Evolutionary conservation across 805 yeast genomes (phyloP).

Genomic region (Zygoascus biomembranicola): DNA sequence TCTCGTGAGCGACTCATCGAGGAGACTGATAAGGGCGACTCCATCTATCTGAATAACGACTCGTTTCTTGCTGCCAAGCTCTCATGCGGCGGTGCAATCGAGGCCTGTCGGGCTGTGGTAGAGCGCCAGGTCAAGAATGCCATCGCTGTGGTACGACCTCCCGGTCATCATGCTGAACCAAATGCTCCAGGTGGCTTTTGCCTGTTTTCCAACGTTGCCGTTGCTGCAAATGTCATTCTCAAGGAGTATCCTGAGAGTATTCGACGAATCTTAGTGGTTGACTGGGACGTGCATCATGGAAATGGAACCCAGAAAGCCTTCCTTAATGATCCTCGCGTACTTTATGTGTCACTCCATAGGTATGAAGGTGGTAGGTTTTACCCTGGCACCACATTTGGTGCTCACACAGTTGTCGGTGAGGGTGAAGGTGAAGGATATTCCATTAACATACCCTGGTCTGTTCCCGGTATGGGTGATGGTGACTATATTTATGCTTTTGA

Average conservation of each 20-base stretch:
- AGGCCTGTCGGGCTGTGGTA: slow-evolving; percentile 90
- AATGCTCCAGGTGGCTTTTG: slow-evolving; percentile 96
- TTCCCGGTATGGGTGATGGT: slow-evolving; percentile 87
- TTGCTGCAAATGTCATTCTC: slow-evolving; percentile 82
- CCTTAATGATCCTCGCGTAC: slow-evolving; percentile 77
- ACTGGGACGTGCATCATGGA: slow-evolving; percentile 99
- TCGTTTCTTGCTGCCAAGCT: slow-evolving; percentile 78
- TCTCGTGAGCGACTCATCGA: slow-evolving; percentile 63
- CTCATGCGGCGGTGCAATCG: slow-evolving; percentile 95
- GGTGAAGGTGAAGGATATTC: slow-evolving; percentile 82
- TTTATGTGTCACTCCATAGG: slow-evolving; percentile 86
- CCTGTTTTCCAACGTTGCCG: slow-evolving; percentile 91
- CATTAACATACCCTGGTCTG: slow-evolving; percentile 90
- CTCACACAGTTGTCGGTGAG: slow-evolving; percentile 71
- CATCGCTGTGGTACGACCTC: slow-evolving; percentile 93
- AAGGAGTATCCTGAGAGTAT: slow-evolving; percentile 83
- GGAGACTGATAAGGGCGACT: slow-evolving; percentile 87
- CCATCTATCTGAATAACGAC: slow-evolving; percentile 91
- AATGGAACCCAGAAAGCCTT: slow-evolving; percentile 96
- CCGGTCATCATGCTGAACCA: slow-evolving; percentile 99
- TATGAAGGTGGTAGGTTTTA: slow-evolving; percentile 88
- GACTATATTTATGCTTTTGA: slow-evolving; percentile 91
- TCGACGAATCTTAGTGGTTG: slow-evolving; percentile 71
- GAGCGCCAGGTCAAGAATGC: slow-evolving; percentile 90
- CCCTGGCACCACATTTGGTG: slow-evolving; percentile 88